Conservation (phyloP, 768 basidiomycete species). For the Brasilioporus rufonigricans region DNA sequence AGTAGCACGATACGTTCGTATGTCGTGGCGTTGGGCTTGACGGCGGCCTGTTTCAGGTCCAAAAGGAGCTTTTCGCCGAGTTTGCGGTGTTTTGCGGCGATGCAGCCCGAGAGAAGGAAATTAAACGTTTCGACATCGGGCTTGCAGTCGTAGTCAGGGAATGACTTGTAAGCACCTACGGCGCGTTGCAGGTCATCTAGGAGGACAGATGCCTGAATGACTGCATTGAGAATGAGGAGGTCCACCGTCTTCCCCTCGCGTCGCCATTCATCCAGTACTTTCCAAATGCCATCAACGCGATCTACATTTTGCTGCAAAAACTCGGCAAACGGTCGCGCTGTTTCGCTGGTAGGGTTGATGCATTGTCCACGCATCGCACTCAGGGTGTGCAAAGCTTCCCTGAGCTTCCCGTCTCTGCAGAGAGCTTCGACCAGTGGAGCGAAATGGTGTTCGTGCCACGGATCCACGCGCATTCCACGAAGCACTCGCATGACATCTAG, state of each 20-base stretch:
- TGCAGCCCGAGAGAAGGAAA: conserved; percentile 62
- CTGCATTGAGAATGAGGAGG: conserved; percentile 56
- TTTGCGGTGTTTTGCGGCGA: conserved; percentile 53
- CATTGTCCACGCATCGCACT: conserved; percentile 55
- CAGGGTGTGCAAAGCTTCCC: conserved; percentile 62
- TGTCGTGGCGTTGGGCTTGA: conserved; percentile 57
- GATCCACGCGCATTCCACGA: conserved; percentile 42
- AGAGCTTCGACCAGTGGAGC: conserved; percentile 76
- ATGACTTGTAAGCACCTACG: conserved; percentile 69
- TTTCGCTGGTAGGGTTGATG: conserved; percentile 48
- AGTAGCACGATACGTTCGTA: conserved; percentile 69
- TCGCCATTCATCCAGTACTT: conserved; percentile 57
- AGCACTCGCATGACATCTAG: conserved; percentile 61
- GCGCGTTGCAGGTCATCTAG: conserved; percentile 73
- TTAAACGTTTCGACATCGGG: conserved; percentile 71
- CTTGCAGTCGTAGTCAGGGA: conserved; percentile 49
- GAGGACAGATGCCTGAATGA: conserved; percentile 61
- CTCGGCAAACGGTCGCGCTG: conserved; percentile 52
- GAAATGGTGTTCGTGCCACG: conserved; percentile 70
- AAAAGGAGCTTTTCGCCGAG: conserved; percentile 66
- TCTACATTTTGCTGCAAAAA: conserved; percentile 47
- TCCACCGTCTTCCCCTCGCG: conserved; percentile 52
- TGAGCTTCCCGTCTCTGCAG: conserved; percentile 51
- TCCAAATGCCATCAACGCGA: conserved; percentile 62
- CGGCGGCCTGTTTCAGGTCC: conserved; percentile 58